Conservation (phyloP, 257 asterid species). For the Plantago major region DNA sequence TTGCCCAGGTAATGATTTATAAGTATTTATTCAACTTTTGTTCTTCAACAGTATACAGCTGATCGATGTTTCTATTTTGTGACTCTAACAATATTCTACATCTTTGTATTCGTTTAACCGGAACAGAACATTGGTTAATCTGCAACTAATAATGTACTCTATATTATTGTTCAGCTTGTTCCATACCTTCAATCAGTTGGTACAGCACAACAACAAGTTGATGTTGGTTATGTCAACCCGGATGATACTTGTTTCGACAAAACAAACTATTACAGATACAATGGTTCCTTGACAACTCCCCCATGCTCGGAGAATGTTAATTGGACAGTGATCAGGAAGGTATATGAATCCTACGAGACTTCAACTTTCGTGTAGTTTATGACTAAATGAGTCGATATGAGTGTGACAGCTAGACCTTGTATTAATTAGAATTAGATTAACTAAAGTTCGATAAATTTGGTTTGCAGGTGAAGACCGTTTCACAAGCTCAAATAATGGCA, state of each 20-base stretch:
- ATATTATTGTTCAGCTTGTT: neutral
- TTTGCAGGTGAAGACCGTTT: conserved; percentile 50
- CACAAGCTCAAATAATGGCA: conserved; percentile 47
- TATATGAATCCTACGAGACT: too few species aligned
- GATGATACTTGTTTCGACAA: conserved; percentile 42
- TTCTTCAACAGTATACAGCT: too few species aligned
- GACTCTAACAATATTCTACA: too few species aligned
- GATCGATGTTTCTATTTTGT: too few species aligned
- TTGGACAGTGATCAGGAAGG: conserved; percentile 61
- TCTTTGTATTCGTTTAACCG: too few species aligned
- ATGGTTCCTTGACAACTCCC: conserved; percentile 77
- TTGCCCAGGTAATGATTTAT: conserved; percentile 6
- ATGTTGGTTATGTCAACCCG: conserved; percentile 41
- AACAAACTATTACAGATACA: conserved; percentile 55
- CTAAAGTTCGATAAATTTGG: neutral
- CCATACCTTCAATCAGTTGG: conserved; percentile 17
- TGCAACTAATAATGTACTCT: neutral
- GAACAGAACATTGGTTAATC: neutral
- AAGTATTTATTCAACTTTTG: too few species aligned
- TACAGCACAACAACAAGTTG: neutral
- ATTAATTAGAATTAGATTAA: too few species aligned
- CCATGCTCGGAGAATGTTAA: conserved; percentile 70
- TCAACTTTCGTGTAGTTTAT: too few species aligned
- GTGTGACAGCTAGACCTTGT: too few species aligned
- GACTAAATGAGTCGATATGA: too few species aligned